phyloP scores from a whole-genome alignment of 495 filamentous ascomycete genomes.

The Hypoxylon fuscum region DNA sequence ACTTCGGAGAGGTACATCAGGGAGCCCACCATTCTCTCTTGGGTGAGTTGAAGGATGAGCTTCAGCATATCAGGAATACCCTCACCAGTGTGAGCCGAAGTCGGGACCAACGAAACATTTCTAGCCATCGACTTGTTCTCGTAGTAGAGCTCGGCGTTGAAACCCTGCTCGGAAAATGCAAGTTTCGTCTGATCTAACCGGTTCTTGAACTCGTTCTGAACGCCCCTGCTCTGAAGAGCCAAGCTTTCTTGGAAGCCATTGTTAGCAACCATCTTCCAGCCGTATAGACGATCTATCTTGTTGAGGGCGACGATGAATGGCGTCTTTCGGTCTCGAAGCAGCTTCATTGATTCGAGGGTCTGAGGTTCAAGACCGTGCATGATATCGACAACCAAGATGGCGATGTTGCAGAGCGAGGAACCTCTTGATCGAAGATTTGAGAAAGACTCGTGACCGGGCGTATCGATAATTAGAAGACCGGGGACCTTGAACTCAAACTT shows the following conservation, averaged over 20 bases:
- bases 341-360: conserved; percentile 94
- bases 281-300: conserved; percentile 99
- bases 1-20: conserved; percentile 99
- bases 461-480: conserved; percentile 97
- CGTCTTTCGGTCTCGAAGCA: conserved; percentile 92
- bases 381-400: conserved; percentile 98
- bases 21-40: conserved; percentile 97
- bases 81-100: conserved; percentile 96
- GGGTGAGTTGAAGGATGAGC: conserved; percentile 87
- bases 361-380: conserved; percentile 99
- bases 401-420: conserved; percentile 98
- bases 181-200: conserved; percentile 91
- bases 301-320: conserved; percentile 99
- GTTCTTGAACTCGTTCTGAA: conserved; percentile 93
- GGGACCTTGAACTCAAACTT: conserved; percentile 97
- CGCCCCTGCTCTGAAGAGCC: conserved; percentile 87
- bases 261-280: conserved; percentile 97
- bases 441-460: conserved; percentile 99
- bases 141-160: conserved; percentile 96
- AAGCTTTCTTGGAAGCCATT: conserved; percentile 97
- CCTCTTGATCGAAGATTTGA: conserved; percentile 96
- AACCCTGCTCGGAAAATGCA: conserved; percentile 93
- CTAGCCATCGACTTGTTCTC: conserved; percentile 97
- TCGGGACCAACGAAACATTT: conserved; percentile 93
- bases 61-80: conserved; percentile 99